These are phyloP conservation scores for Aspergillus proliferans DNA, from an alignment of 2,329 filamentous ascomycete species.

Conservation along the genomic window DNA sequence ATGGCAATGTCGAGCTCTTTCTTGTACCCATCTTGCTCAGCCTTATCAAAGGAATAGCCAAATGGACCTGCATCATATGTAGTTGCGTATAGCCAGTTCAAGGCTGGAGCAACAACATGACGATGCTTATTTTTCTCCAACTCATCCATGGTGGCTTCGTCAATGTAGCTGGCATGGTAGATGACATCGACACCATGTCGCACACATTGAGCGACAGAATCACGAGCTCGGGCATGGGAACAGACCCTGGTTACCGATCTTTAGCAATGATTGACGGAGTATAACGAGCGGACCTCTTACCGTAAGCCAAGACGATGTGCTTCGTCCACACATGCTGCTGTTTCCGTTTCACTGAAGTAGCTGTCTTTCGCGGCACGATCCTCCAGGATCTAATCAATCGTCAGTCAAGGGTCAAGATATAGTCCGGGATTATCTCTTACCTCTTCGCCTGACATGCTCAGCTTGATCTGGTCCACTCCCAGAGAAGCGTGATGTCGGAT, in stretches of 20 bases:
- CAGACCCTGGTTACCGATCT: conserved; percentile 29
- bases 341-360: conserved; percentile 44
- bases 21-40: conserved; percentile 37
- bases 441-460: conserved; percentile 38
- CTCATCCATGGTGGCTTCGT: conserved; percentile 25
- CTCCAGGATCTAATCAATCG: conserved; percentile 18
- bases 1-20: conserved; percentile 35
- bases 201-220: conserved; percentile 41
- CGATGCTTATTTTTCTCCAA: conserved; percentile 23
- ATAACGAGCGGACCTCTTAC: not conserved
- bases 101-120: conserved; percentile 22
- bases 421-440: not conserved
- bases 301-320: conserved; percentile 25
- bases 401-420: conserved; percentile 8
- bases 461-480: conserved; percentile 42
- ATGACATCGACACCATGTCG: conserved; percentile 44
- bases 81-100: conserved; percentile 37
- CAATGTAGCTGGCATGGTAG: conserved; percentile 43
- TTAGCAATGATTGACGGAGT: no score
- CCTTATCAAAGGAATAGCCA: conserved; percentile 35
- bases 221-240: conserved; percentile 41
- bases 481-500: conserved; percentile 32
- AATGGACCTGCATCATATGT: conserved; percentile 30
- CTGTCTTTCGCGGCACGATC: conserved; percentile 37
- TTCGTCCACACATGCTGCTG: conserved; percentile 44